phyloP scores from a whole-genome alignment of 192 early-diverging fungal species.

The Coemansia sp. region DNA sequence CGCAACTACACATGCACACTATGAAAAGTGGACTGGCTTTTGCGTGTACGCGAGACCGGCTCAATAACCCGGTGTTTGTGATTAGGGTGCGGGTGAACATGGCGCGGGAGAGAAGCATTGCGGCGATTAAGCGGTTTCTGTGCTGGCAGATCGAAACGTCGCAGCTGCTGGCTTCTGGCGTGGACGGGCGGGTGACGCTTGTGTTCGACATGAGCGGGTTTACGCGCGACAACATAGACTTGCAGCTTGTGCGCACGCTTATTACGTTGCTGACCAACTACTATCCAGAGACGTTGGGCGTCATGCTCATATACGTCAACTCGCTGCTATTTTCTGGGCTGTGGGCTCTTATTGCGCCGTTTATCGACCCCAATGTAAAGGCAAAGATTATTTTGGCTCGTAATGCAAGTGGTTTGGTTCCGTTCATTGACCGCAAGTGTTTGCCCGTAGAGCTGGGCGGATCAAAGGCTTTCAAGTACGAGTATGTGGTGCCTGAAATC shows the following conservation, averaged over 20 bases:
- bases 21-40: conserved; percentile 58
- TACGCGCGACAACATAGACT: conserved; percentile 72
- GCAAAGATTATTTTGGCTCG: conserved; percentile 79
- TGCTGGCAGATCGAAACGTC: conserved; percentile 64
- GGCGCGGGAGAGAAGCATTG: conserved; percentile 53
- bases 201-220: conserved; percentile 80
- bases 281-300: conserved; percentile 86
- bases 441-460: conserved; percentile 67
- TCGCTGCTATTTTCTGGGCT: conserved; percentile 81
- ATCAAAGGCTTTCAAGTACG: conserved; percentile 56
- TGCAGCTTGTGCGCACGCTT: conserved; percentile 71
- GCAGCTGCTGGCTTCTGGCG: conserved; percentile 51
- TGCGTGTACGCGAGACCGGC: conserved; percentile 53
- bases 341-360: conserved; percentile 81
- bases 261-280: conserved; percentile 78
- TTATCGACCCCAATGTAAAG: conserved; percentile 87
- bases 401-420: conserved; percentile 57
- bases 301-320: conserved; percentile 72
- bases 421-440: conserved; percentile 60
- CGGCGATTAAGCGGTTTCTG: conserved; percentile 62
- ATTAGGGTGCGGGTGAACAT: conserved; percentile 57
- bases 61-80: conserved; percentile 56
- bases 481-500: conserved; percentile 51
- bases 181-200: conserved; percentile 64
- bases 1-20: conserved; percentile 52